Percentiles rank a stretch among this genome's conserved stretches.
Conservation (phyloP, 495 filamentous ascomycete genomes). For the Antarctomyces pellizariae region DNA sequence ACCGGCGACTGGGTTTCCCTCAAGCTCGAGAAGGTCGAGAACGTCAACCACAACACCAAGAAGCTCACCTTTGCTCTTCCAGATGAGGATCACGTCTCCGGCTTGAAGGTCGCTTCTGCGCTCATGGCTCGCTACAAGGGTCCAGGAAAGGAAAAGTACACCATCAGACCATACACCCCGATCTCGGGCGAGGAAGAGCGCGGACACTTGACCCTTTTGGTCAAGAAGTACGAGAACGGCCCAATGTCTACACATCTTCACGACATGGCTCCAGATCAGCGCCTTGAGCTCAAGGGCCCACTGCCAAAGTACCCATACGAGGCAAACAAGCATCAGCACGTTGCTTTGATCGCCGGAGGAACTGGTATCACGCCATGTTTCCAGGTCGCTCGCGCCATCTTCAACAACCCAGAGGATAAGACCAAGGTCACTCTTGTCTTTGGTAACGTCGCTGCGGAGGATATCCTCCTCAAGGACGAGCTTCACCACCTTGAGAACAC, state of each 20-base stretch:
- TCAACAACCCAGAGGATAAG: constrained; percentile 86
- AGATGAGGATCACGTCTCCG: constrained; percentile 63
- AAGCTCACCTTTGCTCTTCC: constrained; percentile 59
- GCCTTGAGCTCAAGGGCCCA: constrained; percentile 78
- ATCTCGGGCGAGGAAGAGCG: constrained; percentile 57
- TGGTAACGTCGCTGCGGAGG: constrained; percentile 65
- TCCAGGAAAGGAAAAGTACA: constrained; percentile 51
- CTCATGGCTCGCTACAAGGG: constrained; percentile 74
- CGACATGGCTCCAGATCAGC: constrained; percentile 53
- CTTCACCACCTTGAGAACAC: constrained; percentile 66
- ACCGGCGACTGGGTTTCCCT: constrained; percentile 67
- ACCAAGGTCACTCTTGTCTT: constrained; percentile 91
- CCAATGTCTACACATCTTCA: constrained; percentile 83
- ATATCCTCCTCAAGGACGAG: constrained; percentile 74
- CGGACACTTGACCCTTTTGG: constrained; percentile 68
- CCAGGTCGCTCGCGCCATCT: constrained; percentile 69
- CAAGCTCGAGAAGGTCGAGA: constrained; percentile 53
- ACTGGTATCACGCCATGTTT: constrained; percentile 87
- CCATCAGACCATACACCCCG: constrained; percentile 82
- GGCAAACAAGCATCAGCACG: constrained; percentile 84
- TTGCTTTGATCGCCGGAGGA: constrained; percentile 80
- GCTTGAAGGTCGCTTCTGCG: constrained; percentile 59
- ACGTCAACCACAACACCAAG: constrained; percentile 79
- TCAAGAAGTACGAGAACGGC: constrained; percentile 77
- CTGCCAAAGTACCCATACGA: constrained; percentile 84